Base-by-base conservation (phyloP, 176 grass and related monocot genomes). In the Thalia dealbata region DNA sequence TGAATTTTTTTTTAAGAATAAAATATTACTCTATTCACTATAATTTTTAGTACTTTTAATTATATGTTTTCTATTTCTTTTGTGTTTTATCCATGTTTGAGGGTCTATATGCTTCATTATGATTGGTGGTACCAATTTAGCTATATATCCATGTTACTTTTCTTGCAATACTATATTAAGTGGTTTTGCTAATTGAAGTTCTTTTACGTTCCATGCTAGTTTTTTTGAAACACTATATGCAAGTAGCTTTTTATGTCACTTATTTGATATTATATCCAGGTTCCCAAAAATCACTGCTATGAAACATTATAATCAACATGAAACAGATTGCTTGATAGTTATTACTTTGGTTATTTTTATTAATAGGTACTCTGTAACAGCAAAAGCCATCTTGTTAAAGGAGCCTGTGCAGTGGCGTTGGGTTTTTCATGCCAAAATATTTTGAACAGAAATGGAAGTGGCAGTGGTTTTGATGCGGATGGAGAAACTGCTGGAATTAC, bases 361-460 rank as follows among this genome's bases (percentile, higher is more conserved):
- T 79, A 45, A 84, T 81, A 97, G 89, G 89, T 90, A 78, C 82
- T 82, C 19, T 83, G 76, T 77, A 92, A 81, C 65, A 86, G 81
- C 78, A 81, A 90, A 82, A 97, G 89, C 79, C 75, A 35, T 81
- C 76, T 92, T 84, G 87, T 90, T 67, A 97, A 88, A 86, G 93
- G 89, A 82, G 84, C 87, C 52, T 97, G 89, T 84, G 93, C 82
- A 70, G 29, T 82, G 15, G 89, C 82, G 77, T 77, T 97, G 74
- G 89, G 89, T 73, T 92, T 88, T 82, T 73, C 78, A 68, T 97
- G 84, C 75, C 85, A 90, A 69, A 82, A 82, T 78, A 78, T 96
- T 88, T 78, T 88, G 70, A 84, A 70, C 27, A 77, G 82, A 67
- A 69, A 69, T 67, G 76, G 83, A 79, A 85, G 68, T 78, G 30